Conservation (phyloP, 768 basidiomycete genomes). For the Mycena vitilis region DNA sequence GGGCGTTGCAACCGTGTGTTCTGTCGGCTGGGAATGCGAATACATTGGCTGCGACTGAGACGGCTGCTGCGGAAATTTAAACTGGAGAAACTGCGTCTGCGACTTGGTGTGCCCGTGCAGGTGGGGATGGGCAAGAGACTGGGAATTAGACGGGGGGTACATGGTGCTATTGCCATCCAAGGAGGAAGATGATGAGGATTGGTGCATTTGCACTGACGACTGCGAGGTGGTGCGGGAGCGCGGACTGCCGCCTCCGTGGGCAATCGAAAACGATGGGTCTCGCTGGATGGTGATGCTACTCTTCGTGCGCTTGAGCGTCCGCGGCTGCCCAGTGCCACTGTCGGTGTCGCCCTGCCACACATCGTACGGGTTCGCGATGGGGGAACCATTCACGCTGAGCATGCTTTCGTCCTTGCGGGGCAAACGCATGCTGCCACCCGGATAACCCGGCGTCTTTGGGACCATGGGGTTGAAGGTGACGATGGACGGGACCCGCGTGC, state of each 20-base stretch:
- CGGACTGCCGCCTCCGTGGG: constrained; percentile 45
- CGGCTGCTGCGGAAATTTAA: constrained; percentile 32
- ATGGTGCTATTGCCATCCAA: constrained; percentile 23
- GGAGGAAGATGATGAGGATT: constrained; percentile 31
- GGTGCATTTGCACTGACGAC: constrained; percentile 36
- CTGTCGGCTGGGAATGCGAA: constrained; percentile 18
- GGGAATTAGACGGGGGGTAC: constrained; percentile 12
- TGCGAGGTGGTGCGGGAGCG: constrained; percentile 67
- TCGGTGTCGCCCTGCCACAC: constrained; percentile 59
- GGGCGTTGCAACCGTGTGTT: constrained; percentile 29
- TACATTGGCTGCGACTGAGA: constrained; percentile 3
- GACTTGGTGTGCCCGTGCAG: constrained; percentile 32
- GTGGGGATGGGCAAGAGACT: constrained; percentile 45
- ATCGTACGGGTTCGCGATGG: constrained; percentile 81
- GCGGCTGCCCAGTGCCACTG: constrained; percentile 39
- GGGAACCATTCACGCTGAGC: constrained; percentile 86
- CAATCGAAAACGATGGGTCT: constrained; percentile 57
- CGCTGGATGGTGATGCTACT: constrained; percentile 72
- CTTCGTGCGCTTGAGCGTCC: constrained; percentile 59
- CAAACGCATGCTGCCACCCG: constrained; percentile 65
- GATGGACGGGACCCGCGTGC: constrained; percentile 64
- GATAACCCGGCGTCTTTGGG: constrained; percentile 66
- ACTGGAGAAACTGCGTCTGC: constrained; percentile 32
- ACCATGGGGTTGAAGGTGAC: constrained; percentile 81
- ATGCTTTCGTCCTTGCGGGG: constrained; percentile 82